A percentile compares a stretch with the other conserved stretches of the same genome.
phyloP scores from a whole-genome alignment of 176 grass and related monocot genomes.

The Lolium rigidum region DNA sequence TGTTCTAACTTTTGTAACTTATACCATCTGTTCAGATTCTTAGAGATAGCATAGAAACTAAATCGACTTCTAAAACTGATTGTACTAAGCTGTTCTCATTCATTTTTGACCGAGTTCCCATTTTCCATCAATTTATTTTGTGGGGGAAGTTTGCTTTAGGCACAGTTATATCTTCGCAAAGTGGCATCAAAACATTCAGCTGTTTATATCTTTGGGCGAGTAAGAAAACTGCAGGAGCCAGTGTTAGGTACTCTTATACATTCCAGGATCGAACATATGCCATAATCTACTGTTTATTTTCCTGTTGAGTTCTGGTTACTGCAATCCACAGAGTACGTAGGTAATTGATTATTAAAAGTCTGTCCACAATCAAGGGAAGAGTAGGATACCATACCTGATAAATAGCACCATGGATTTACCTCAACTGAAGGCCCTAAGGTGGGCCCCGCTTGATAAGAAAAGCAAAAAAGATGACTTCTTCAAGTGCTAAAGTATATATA shows the following conservation, averaged over 20 bases:
- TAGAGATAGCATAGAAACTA: constrained; percentile 41
- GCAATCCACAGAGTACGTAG: not conserved
- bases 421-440: not conserved
- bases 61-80: constrained; percentile 38
- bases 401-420: not conserved
- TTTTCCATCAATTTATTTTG: constrained; percentile 77
- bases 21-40: constrained; percentile 27
- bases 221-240: not conserved
- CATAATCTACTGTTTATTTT: not conserved
- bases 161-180: not conserved
- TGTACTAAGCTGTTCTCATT: constrained; percentile 52
- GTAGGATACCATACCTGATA: not conserved
- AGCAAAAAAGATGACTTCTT: not conserved
- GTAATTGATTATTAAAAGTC: not conserved
- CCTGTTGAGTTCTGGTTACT: not conserved
- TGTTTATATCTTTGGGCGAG: not conserved
- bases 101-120: constrained; percentile 61
- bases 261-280: not conserved
- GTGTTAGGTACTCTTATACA: not conserved
- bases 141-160: constrained; percentile 47
- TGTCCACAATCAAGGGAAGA: not conserved
- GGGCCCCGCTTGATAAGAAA: not conserved
- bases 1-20: not conserved
- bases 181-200: not conserved
- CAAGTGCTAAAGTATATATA: not conserved